Evolutionary conservation across 2,329 filamentous ascomycete genomes (phyloP), one percentile per base, ranked within the genome.

Genomic region (Bipolaris victoriae): DNA sequence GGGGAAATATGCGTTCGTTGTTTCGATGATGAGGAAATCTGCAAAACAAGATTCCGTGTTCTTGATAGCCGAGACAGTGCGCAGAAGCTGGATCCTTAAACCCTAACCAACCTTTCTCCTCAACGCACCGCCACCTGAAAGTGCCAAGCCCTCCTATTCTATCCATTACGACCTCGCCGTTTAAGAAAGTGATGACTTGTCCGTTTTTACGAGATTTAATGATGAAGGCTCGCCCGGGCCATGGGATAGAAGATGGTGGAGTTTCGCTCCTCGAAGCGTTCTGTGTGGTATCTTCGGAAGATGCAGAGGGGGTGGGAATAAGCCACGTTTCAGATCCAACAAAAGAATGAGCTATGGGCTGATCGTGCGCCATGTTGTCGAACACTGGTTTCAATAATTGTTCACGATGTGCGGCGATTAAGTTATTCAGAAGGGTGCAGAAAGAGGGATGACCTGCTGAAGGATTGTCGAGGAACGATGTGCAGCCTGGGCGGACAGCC

Each of bases 81-180:
- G 60, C 64, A 22, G 74, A 76, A 2, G 71, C 66, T 16, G 65
- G 66, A 56, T 78, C 76, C 20, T 65, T 66, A 49, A 80, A 79
- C 0, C 77, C 78, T 0, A 79, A 58, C 75, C 76, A 79, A 2
- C 76, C 74, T 5, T 75, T 65, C 26, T 62, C 69, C 35, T 78
- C 76, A 15, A 76, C 68, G 49, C 78, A 80, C 18, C 58, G 49
- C 78, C 78, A 80, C 44, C 78, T 73, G 24, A 67, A 52, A 29
- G 60, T 60, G 13, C 59, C 62, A n/a, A 51, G 61, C 18, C 52
- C 53, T 41, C 59, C 60, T n/a, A 56, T 57, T 68, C 11, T 70
- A 65, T 31, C 69, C 63, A 78, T 67, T 7, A 60, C 52, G 5
- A 77, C 54, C 9, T 69, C 46, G 1, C 76, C 76, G 35, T 71